Percentiles rank a stretch among this genome's conserved stretches.
Evolutionary conservation across 2,329 filamentous ascomycete genomes (phyloP).

Genomic region (Alternaria sp.): DNA sequence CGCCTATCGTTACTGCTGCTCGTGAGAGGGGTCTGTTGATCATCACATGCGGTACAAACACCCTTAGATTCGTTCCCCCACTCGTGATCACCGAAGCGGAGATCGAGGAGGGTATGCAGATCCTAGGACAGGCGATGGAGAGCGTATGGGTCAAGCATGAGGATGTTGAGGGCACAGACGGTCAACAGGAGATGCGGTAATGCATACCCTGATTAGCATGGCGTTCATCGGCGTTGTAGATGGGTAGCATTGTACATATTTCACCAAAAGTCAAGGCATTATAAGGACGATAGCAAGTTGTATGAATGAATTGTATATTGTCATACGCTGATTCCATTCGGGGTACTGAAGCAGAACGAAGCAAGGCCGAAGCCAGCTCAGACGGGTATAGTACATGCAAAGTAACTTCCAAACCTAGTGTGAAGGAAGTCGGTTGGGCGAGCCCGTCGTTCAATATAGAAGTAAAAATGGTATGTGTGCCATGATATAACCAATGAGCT

Average conservation of each 20-base stretch:
- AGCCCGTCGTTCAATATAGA: not conserved
- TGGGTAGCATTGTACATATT: not conserved
- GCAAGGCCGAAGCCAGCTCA: not conserved
- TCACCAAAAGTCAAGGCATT: not conserved
- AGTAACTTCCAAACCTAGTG: not conserved
- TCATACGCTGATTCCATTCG: not conserved
- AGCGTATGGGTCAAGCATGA: conserved; percentile 57
- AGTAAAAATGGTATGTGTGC: not conserved
- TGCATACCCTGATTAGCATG: conserved; percentile 17
- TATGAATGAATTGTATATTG: not conserved
- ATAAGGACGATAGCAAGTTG: not conserved
- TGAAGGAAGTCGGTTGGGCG: not conserved
- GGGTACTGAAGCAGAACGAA: not conserved
- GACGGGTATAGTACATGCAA: not conserved
- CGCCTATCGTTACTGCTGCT: conserved; percentile 79
- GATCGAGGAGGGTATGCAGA: conserved; percentile 77
- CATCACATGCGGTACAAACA: conserved; percentile 93
- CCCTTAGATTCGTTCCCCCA: conserved; percentile 87
- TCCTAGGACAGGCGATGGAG: conserved; percentile 72
- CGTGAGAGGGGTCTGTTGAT: conserved; percentile 85
- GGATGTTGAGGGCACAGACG: conserved; percentile 37
- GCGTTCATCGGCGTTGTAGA: conserved; percentile 20
- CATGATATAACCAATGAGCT: not conserved
- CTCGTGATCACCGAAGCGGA: conserved; percentile 80
- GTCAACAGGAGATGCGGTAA: conserved; percentile 44